phyloP scores from a whole-genome alignment of 23 red algal species.

The Agarophyton chilense region DNA sequence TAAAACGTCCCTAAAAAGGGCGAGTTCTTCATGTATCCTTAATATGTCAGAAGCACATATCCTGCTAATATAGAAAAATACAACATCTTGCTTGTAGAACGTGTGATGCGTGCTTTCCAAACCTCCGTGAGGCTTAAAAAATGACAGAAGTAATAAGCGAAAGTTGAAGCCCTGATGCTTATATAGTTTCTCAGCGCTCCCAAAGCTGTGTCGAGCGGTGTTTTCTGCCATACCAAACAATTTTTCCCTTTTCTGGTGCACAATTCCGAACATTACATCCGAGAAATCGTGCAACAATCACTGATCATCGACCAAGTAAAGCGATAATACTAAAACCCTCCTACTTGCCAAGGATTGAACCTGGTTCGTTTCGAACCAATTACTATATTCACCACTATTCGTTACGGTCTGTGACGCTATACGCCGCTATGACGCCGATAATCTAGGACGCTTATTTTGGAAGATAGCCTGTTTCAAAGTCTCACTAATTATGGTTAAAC shows the following conservation, averaged over 20 bases:
- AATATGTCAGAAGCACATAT: constrained; percentile 38
- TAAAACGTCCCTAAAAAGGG: not conserved
- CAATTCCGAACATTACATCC: not conserved
- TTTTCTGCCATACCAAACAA: not conserved
- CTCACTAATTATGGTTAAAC: constrained; percentile 4
- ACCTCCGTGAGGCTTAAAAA: constrained; percentile 7
- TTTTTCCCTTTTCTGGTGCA: not conserved
- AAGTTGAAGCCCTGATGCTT: constrained; percentile 27
- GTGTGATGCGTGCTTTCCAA: not conserved
- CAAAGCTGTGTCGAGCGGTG: not conserved
- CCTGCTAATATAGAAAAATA: constrained; percentile 5
- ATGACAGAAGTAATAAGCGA: constrained; percentile 9
- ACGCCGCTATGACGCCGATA: not conserved
- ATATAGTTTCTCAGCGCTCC: not conserved
- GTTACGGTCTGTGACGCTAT: not conserved
- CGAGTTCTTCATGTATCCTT: constrained; percentile 6
- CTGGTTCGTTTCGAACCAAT: not conserved
- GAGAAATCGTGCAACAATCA: constrained; percentile 6
- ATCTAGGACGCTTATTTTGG: not conserved
- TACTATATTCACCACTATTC: not conserved
- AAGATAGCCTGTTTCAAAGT: constrained; percentile 9
- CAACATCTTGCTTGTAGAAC: not conserved
- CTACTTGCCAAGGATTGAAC: not conserved
- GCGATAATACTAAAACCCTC: not conserved
- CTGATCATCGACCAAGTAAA: not conserved